Base-by-base conservation (phyloP, 2,329 filamentous ascomycete genomes). In the Fusarium nanum region DNA sequence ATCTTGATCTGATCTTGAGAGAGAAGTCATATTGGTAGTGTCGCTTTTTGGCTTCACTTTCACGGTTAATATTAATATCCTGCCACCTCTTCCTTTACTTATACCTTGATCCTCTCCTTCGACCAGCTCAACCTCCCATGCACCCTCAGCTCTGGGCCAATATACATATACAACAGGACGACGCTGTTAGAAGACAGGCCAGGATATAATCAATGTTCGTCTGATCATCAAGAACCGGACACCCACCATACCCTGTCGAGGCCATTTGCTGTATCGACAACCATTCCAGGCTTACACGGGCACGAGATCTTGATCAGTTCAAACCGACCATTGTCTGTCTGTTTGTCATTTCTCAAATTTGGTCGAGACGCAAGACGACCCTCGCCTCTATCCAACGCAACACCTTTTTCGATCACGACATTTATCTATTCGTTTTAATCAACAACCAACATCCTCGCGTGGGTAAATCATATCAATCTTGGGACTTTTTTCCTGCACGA, bases 281-380 rank as follows among this genome's bases (percentile, higher is more conserved):
- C 23, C 30, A 46, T 30, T 46, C 49, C 34, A 40, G 46, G 53
- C 68, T 71, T 71, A 68, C 56, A 71, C 49, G 49, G 53, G 64
- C 68, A 71, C 68, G 49, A 71, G 68, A 59, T 71, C 56, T 64
- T 71, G 61, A 57, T 56, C 68, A 59, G 57, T 44, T 41, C 45
- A 64, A 48, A 22, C 62, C 47, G 46, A 20, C 28, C 53, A 40
- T 42, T 46, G 32, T 30, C 28, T 30, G 28, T 30, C 52, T 46
- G 37, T 41, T 28, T 52, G 63, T 68, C 49, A 68, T 45, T 56
- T 70, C 32, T 64, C 58, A 42, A 40, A 25, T 60, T 59, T 34
- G 23, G 32, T 32, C 41, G 50, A 30, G 40, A 16, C 64, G 25
- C 50, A 45, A 56, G 28, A 69, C 41, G 14, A 9, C 53, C 41